Evolutionary conservation across 2,329 filamentous ascomycete genomes (phyloP), one percentile per base, ranked within the genome.

Genomic region (Aspergillus terreus): DNA sequence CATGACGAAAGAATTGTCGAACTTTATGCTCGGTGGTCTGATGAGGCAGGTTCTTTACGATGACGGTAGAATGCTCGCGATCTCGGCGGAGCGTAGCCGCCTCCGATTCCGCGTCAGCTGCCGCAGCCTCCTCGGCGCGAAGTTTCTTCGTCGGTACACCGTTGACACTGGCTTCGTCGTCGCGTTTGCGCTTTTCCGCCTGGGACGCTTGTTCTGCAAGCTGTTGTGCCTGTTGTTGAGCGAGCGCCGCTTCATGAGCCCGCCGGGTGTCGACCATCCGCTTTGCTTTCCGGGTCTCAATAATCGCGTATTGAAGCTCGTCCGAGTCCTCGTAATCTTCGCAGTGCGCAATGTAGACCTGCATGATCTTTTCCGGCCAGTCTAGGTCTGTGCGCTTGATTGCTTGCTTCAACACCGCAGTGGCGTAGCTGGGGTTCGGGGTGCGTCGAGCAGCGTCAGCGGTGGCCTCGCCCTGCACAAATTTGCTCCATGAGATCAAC

Each of bases 301-400:
- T 84, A 14, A 89, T 78, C 4, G 88, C 90, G 58, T 80, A 79
- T 50, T 91, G 86, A 6, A 96, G 78, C 45, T 85, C 85, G 23
- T 87, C 79, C 1, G 89, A 85, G 49, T 85, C 83, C 69, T 96
- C 92, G 63, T 96, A 92, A 63, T 95, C 90, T 68, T 95, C 91
- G 67, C 92, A 96, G 67, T 79, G 76, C 9, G 72, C 65, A 41
- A 78, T 62, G 21, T 77, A 75, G 1, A 68, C 69, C 53, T 76
- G 71, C 58, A 77, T 71, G 15, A 79, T 70, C 56, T 74, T 77
- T 56, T 79, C 76, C 10, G 76, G 76, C 72, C 75, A 78, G 57
- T 79, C 76, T 12, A 78, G 57, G 48, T 76, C 72, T 4, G 67
- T 70, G 52, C 79, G 73, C 52, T 77, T 74, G 58, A 86, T 80